Conservation (phyloP, 1,284 basidiomycete genomes). For the Apiotrichum sp. region DNA sequence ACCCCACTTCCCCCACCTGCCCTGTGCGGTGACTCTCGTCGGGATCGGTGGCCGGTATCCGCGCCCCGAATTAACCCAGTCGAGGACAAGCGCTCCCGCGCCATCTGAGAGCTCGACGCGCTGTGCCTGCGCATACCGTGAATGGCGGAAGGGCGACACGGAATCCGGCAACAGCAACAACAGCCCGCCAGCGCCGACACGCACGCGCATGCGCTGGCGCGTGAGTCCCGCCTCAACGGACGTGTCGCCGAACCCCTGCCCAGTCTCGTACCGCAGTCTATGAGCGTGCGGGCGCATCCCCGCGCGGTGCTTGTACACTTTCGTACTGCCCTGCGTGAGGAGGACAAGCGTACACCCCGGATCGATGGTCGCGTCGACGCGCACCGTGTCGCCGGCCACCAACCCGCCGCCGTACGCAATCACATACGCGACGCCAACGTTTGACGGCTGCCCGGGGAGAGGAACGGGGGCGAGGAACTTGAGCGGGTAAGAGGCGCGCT, state of each 20-base stretch:
- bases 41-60: constrained; percentile 15
- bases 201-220: constrained; percentile 53
- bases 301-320: constrained; percentile 75
- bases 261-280: neutral
- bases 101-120: constrained; percentile 51
- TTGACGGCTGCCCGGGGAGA: constrained; percentile 42
- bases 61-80: constrained; percentile 85
- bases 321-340: constrained; percentile 72
- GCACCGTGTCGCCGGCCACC: constrained; percentile 75
- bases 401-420: constrained; percentile 90
- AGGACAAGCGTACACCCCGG: constrained; percentile 31
- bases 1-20: neutral
- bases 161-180: constrained; percentile 83
- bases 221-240: constrained; percentile 24
- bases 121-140: constrained; percentile 75
- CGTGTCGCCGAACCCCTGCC: neutral
- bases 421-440: constrained; percentile 67
- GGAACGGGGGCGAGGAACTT: constrained; percentile 71
- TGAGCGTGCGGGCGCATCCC: constrained; percentile 45
- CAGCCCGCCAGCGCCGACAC: constrained; percentile 53
- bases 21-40: neutral
- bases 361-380: constrained; percentile 61
- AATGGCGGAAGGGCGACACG: constrained; percentile 78
- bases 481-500: constrained; percentile 79
- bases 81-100: constrained; percentile 66